Base-by-base conservation (phyloP, 2,329 filamentous ascomycete species). In the Trichoderma polysporum region DNA sequence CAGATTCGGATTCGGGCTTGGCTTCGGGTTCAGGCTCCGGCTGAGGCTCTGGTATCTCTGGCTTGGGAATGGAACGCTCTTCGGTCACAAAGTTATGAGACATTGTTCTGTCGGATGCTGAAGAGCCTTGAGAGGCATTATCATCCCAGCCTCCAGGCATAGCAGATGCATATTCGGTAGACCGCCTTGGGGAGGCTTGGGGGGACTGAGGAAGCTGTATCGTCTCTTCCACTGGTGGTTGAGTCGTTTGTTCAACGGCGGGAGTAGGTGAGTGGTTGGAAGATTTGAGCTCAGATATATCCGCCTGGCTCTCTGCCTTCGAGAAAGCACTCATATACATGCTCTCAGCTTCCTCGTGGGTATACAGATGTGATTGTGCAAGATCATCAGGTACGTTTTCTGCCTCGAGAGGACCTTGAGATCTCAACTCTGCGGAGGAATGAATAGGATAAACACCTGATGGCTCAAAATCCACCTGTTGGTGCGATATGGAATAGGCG, bases 261-360 rank as follows among this genome's bases (percentile, higher is more conserved):
- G 37, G n/a, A 3, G 22, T 59, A 27, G 25, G 37, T 27, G 61
- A n/a, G 13, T 29, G 33, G 15, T 29, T 9, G 37, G 66, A 66
- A 5, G 37, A 49, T 22, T 62, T 25, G 22, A 58, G 54, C 17
- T 61, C 62, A 13, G 66, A 27, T 33, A 53, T 25, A 19, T 68
- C 58, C n/a, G 52, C 47, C 19, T 78, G 75, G 2, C 75, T 74
- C 37, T 79, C 75, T 2, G 78, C 75, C 29, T 84, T 79, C 2
- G 88, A 90, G 60, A 90, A 85, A 1, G 88, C 88, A 69, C 88
- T 94, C 88, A 93, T 90, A 72, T 95, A 96, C 89, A 96, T 91
- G 76, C 92, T 95, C 74, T 92, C 89, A 0, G 91, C 91, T 69
- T 94, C 91, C 69, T 93, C 90, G 67, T 93, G 91, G 39, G 87